Conservation (phyloP, 768 basidiomycete species). For the Pleurotus eryngii region DNA sequence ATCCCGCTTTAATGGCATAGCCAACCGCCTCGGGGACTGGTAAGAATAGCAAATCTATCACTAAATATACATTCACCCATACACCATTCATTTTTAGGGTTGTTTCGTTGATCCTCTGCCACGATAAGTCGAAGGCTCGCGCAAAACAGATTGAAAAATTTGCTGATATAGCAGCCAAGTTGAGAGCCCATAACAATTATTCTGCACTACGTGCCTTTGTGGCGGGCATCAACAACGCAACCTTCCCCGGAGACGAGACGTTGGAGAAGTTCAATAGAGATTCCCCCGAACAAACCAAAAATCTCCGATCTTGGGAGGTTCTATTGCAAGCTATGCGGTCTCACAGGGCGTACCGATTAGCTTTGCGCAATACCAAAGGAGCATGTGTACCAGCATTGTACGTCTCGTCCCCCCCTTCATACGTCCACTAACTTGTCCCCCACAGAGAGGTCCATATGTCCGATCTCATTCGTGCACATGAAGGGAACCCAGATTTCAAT, state of each 20-base stretch:
- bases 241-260: conserved; percentile 73
- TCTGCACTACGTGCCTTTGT: conserved; percentile 89
- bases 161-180: conserved; percentile 74
- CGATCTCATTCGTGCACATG: conserved; percentile 84
- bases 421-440: conserved; percentile 8
- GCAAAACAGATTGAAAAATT: conserved; percentile 87
- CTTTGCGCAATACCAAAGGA: conserved; percentile 80
- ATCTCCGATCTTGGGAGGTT: conserved; percentile 78
- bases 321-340: conserved; percentile 78
- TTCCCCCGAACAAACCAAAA: conserved; percentile 69
- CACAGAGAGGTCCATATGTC: conserved; percentile 88
- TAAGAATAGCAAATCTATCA: conserved; percentile 26
- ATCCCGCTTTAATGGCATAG: conserved; percentile 66
- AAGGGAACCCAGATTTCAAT: conserved; percentile 75
- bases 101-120: conserved; percentile 84
- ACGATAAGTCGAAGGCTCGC: conserved; percentile 72
- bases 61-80: conserved; percentile 1
- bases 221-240: conserved; percentile 87
- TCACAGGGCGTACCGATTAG: conserved; percentile 89
- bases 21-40: conserved; percentile 86
- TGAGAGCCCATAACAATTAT: conserved; percentile 88
- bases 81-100: conserved; percentile 54
- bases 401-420: conserved; percentile 20
- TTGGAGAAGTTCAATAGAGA: conserved; percentile 69
- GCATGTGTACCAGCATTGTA: conserved; percentile 86